Percentiles rank a stretch among this genome's conserved stretches.
These are phyloP conservation scores for Eucalyptus microcorys DNA, from an alignment of 345 rosid species.

Conservation along the genomic window DNA sequence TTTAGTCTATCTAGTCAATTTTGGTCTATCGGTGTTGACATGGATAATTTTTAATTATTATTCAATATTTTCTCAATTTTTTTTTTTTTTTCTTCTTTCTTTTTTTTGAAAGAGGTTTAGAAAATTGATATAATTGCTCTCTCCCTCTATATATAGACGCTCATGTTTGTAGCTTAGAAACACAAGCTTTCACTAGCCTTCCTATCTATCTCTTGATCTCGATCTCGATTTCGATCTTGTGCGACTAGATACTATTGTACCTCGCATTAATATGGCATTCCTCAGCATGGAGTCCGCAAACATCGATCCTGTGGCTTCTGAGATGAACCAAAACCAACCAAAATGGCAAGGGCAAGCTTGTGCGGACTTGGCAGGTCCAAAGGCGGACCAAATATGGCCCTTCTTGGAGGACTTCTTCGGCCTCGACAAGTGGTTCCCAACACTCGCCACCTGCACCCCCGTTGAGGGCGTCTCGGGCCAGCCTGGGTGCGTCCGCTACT, in stretches of 20 bases:
- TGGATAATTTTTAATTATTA: no score
- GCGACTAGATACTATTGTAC: neutral
- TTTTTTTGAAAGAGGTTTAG: no score
- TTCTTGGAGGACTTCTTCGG: conserved; percentile 38
- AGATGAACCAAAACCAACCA: neutral
- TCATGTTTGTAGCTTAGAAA: neutral
- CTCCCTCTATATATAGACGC: neutral
- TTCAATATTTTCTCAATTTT: no score
- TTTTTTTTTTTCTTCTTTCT: neutral
- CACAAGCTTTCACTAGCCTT: neutral
- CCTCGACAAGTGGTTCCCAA: conserved; percentile 41
- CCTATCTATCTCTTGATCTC: neutral
- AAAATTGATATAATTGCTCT: neutral
- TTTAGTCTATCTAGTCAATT: no score
- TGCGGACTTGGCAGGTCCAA: conserved; percentile 4
- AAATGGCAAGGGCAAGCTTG: conserved; percentile 36
- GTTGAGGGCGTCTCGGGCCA: conserved; percentile 22
- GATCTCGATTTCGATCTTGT: neutral
- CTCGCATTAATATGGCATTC: neutral
- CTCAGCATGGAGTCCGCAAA: neutral
- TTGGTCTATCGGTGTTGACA: accelerated
- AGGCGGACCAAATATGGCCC: conserved; percentile 33
- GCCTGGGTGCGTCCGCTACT: conserved; percentile 42
- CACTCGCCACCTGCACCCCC: conserved; percentile 16
- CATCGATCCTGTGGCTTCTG: neutral